Conservation (phyloP, 208 protist species). For the Acanthamoeba triangularis region DNA sequence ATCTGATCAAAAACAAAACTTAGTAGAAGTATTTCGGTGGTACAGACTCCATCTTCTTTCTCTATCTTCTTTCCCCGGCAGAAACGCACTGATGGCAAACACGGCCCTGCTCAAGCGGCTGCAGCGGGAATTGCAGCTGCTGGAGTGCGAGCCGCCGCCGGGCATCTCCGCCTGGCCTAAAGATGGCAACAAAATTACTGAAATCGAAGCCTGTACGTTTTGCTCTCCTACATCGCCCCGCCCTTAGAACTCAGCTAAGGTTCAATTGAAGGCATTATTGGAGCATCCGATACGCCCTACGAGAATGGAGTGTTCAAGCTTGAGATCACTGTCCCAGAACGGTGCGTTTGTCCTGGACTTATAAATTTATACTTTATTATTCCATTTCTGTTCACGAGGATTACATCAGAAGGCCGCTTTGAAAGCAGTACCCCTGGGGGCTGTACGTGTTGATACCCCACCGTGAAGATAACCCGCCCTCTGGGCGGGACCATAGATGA, state of each 20-base stretch:
- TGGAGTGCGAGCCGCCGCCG: constrained; percentile 47
- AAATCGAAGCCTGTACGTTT: constrained; percentile 50
- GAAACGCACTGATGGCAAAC: background rate
- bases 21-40: too few species aligned
- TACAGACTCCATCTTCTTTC: too few species aligned
- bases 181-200: constrained; percentile 46
- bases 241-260: background rate
- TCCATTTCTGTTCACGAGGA: background rate
- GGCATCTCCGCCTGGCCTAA: constrained; percentile 72
- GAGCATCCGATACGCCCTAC: constrained; percentile 45
- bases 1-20: too few species aligned
- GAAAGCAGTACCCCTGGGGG: background rate
- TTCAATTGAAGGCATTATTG: background rate
- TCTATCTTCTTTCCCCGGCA: too few species aligned
- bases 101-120: background rate
- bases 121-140: constrained; percentile 49
- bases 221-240: background rate
- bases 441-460: constrained; percentile 55
- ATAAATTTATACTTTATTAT: background rate
- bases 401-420: constrained; percentile 67
- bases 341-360: background rate
- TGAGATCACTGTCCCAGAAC: constrained; percentile 11
- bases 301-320: constrained; percentile 63
- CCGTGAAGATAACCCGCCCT: constrained; percentile 9
- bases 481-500: background rate